Evolutionary conservation across 2,329 filamentous ascomycete genomes (phyloP), one percentile per base, ranked within the genome.

Genomic region (Fusarium transvaalense): DNA sequence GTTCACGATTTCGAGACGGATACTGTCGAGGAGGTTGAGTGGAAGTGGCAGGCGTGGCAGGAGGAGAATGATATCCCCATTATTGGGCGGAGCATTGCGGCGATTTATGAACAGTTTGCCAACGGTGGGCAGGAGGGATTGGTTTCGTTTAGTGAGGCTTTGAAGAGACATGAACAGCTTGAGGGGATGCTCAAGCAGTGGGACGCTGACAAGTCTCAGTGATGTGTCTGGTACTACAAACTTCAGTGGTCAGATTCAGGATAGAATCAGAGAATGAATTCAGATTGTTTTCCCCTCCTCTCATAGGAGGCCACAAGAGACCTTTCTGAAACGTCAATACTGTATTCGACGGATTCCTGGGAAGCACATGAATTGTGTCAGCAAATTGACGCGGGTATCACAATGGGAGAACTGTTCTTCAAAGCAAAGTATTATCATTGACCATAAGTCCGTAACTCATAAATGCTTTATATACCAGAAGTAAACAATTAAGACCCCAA

Each of bases 81-180:
- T 1, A 69, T 77, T 5, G 81, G 80, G 1, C 79, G 84, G 53
- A 85, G 82, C 66, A 83, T 90, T 29, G 88, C 82, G 0, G 81
- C 80, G 21, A 69, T 88, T 1, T 90, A 89, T 76, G 88, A 91
- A 69, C 80, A 79, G 2, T 88, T 83, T 77, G 84, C 84, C 10
- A 66, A 73, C 2, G 75, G 69, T 15, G 31, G 71, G 19, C 52
- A 67, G 34, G 54, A 76, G 38, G 66, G 74, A 0, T 42, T 78
- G 64, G 73, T 78, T 7, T 79, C 78, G 0, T 81, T 85, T 64
- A 74, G 75, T 0, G 78, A 81, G 56, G 85, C 84, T 1, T 68
- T 84, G 27, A n/a, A 65, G 15, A 61, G 85, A n/a, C 84, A 86
- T 72, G 75, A 79, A 71, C 79, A 85, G 75, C 61, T 87, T 29